A percentile compares a stretch with the other conserved stretches of the same genome.
Conservation (phyloP, 192 early-diverging fungal species). For the Coemansia sp. region DNA sequence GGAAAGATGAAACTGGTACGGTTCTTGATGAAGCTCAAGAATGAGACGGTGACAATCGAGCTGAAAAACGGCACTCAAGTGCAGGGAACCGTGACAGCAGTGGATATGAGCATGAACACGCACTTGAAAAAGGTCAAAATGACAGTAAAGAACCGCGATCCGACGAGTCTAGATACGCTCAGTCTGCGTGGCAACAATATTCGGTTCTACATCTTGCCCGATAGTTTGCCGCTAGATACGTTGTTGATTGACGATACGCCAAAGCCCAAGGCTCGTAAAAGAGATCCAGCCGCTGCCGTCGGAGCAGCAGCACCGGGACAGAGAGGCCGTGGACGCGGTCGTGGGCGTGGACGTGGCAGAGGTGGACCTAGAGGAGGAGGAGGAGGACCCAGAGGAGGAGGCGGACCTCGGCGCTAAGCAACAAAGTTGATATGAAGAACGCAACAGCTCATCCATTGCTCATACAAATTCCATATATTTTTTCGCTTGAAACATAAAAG, state of each 20-base stretch:
- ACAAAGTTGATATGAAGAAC: not conserved
- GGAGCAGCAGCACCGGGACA: constrained; percentile 13
- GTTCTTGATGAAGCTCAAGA: constrained; percentile 97
- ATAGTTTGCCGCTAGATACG: constrained; percentile 93
- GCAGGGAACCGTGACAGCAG: constrained; percentile 91
- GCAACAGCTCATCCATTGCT: constrained; percentile 1
- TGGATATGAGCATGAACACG: constrained; percentile 99
- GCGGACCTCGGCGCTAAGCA: constrained; percentile 43
- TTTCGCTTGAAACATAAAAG: not conserved
- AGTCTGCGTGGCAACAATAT: constrained; percentile 96
- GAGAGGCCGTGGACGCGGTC: constrained; percentile 69
- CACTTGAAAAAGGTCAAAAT: constrained; percentile 98
- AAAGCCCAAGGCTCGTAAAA: constrained; percentile 90
- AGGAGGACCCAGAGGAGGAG: constrained; percentile 24
- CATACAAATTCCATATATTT: constrained; percentile 1
- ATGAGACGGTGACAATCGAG: constrained; percentile 98
- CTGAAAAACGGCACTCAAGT: constrained; percentile 98
- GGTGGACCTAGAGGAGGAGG: constrained; percentile 63
- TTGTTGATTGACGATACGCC: constrained; percentile 94
- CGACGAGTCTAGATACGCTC: constrained; percentile 86
- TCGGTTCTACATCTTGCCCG: constrained; percentile 94
- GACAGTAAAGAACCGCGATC: constrained; percentile 93
- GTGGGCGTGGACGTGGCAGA: constrained; percentile 68
- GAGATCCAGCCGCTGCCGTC: constrained; percentile 52
- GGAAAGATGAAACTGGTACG: constrained; percentile 58